These are phyloP conservation scores for Didymellaceae sp. DNA, from an alignment of 2,329 filamentous ascomycete genomes.

Conservation along the genomic window DNA sequence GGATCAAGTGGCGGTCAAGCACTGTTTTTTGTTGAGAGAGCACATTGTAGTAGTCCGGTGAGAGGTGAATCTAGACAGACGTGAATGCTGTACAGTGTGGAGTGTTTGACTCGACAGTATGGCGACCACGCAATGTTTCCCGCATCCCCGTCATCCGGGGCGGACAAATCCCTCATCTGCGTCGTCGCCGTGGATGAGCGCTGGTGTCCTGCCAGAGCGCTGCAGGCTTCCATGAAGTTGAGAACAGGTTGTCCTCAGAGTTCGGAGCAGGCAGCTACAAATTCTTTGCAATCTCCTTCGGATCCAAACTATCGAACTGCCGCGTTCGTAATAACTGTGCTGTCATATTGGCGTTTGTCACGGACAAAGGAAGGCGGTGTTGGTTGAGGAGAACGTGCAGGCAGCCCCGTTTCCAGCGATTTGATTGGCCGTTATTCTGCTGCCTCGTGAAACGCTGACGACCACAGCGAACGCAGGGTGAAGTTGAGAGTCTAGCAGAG, in stretches of 20 bases:
- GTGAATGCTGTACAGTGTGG: background rate
- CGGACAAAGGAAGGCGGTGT: conserved; percentile 2
- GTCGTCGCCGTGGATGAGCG: background rate
- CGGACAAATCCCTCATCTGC: conserved; percentile 11
- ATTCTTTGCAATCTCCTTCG: background rate
- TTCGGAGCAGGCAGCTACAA: conserved; percentile 1
- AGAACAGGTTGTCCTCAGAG: conserved; percentile 3
- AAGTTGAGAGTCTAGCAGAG: conserved; percentile 19
- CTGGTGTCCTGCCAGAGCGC: background rate
- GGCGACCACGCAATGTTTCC: background rate
- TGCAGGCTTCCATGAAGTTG: conserved; percentile 5
- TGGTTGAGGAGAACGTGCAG: conserved; percentile 22
- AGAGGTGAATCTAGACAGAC: conserved; percentile 1
- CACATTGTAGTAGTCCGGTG: background rate
- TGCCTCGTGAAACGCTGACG: conserved; percentile 38
- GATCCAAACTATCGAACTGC: conserved; percentile 8
- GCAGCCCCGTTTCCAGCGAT: conserved; percentile 28
- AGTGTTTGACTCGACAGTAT: background rate
- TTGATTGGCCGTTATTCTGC: conserved; percentile 37
- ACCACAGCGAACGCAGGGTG: conserved; percentile 18
- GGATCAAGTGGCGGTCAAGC: conserved; percentile 11
- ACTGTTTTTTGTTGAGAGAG: conserved; percentile 6
- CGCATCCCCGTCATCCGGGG: conserved; percentile 4
- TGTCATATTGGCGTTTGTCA: background rate
- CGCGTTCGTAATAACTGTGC: background rate